These are phyloP conservation scores for Pichia gijzeniarum DNA, from an alignment of 805 yeast genomes.

Conservation along the genomic window DNA sequence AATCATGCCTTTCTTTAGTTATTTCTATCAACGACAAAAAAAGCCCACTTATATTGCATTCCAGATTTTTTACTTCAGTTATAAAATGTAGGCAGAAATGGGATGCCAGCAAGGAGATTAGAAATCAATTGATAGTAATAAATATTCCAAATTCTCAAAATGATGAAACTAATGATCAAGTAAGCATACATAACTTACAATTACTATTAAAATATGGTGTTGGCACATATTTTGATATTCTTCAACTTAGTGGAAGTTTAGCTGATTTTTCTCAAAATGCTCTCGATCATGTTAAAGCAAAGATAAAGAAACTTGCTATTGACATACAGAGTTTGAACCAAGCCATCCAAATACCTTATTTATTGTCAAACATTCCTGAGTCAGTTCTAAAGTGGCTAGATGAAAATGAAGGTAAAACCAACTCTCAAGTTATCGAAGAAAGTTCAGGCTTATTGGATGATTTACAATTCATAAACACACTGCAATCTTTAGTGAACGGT, in stretches of 20 bases:
- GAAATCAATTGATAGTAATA: neutral
- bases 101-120: neutral
- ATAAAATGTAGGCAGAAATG: neutral
- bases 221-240: conserved; percentile 60
- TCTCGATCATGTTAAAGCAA: conserved; percentile 47
- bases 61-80: neutral
- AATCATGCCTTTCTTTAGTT: neutral
- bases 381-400: conserved; percentile 36
- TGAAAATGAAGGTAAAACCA: conserved; percentile 10
- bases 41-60: neutral
- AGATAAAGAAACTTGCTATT: conserved; percentile 59
- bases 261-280: conserved; percentile 25
- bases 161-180: neutral
- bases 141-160: neutral
- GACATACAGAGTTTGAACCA: conserved; percentile 65
- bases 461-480: conserved; percentile 51
- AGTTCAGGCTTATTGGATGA: conserved; percentile 36
- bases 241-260: conserved; percentile 19
- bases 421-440: conserved; percentile 17
- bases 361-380: conserved; percentile 47
- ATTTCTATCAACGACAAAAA: neutral
- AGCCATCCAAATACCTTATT: conserved; percentile 61
- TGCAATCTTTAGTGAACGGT: conserved; percentile 63
- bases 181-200: conserved; percentile 43
- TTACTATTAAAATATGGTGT: conserved; percentile 57